Percentiles rank a stretch among this genome's conserved stretches.
Evolutionary conservation across 2,329 filamentous ascomycete genomes (phyloP).

Genomic region (Microcyclospora pomicola): DNA sequence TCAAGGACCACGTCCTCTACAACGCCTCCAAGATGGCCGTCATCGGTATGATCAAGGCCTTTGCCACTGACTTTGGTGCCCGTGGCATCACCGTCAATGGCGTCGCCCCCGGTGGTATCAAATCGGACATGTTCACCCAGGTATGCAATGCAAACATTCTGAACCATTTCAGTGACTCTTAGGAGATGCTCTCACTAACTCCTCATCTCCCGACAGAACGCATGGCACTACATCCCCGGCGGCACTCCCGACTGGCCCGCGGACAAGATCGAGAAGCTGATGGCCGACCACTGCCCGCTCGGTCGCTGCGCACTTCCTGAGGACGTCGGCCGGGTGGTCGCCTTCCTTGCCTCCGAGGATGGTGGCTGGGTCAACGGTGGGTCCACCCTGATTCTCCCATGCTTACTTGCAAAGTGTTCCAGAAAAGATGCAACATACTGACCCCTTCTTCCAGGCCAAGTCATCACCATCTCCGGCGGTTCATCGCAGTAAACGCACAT

Average conservation of each 20-base stretch:
- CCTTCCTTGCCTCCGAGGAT: constrained; percentile 25
- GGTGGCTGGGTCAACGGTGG: constrained; percentile 28
- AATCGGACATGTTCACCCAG: constrained; percentile 60
- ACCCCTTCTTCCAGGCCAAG: constrained; percentile 20
- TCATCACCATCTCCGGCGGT: constrained; percentile 30
- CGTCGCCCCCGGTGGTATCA: constrained; percentile 58
- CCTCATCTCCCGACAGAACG: constrained; percentile 25
- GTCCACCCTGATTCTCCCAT: constrained; percentile 2
- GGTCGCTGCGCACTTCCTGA: constrained; percentile 36
- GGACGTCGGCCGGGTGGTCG: constrained; percentile 27
- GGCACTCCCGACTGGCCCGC: constrained; percentile 35
- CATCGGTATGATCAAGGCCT: constrained; percentile 57
- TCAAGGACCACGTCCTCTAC: constrained; percentile 59
- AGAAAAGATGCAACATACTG: too few species aligned
- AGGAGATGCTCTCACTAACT: background rate
- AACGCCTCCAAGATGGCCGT: constrained; percentile 59
- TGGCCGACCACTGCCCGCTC: constrained; percentile 37
- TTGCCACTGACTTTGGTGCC: constrained; percentile 56
- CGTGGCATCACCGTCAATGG: constrained; percentile 58
- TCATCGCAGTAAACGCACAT: constrained; percentile 22
- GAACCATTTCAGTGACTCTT: too few species aligned
- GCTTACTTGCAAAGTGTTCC: background rate
- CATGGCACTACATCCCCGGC: constrained; percentile 34
- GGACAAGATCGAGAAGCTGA: constrained; percentile 36
- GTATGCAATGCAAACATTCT: constrained; percentile 8